Base-by-base conservation (phyloP, 1,284 basidiomycete species). In the Sanghuangporus weigelae region DNA sequence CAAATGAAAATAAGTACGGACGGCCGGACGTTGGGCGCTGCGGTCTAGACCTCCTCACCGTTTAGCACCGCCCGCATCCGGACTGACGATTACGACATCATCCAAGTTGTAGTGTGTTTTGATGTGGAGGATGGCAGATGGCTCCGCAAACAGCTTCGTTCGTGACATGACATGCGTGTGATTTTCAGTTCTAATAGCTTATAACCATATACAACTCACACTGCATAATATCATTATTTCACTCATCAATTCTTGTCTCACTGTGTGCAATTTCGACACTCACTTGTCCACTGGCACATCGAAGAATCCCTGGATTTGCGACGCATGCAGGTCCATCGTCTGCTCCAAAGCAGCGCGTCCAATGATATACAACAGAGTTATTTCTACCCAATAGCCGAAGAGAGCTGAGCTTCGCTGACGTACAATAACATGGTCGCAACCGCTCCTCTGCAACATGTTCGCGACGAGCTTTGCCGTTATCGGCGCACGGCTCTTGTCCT, bases 251-350 rank as follows among this genome's bases (percentile, higher is more conserved):
- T 31, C 56, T 6, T 48, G 38, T 21, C 19, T 11, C 19, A 7
- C 19, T 46, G 11, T 57, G 19, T 61, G 59, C 57, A 48, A 7
- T 10, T 53, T 23, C 44, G 19, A 50, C 57, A 87, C 94, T 84
- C 75, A 97, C 95, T 98, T 98, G 83, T 99, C 96, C 67, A 99
- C 96, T 16, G 97, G 97, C n/a, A 98, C 96, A 76, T 99, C 96
- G 76, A 99, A 99, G 82, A 99, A 99, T 40, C 97, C 97, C 77
- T 99, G 96, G 68, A 98, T 98, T 74, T 97, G 96, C n/a, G 93
- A 95, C 55, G 96, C 95, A 74, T 98, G 95, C 70, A 98, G 79
- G 78, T 97, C 96, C 95, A 96, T 99, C 36, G 95, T 98, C 96
- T 98, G 71, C 31, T 57, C 61, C 55, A 23, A 57, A 26, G 38